Percentiles rank a stretch among this genome's conserved stretches.
Evolutionary conservation across 495 filamentous ascomycete genomes (phyloP).

Genomic region (Amniculicola lignicola): DNA sequence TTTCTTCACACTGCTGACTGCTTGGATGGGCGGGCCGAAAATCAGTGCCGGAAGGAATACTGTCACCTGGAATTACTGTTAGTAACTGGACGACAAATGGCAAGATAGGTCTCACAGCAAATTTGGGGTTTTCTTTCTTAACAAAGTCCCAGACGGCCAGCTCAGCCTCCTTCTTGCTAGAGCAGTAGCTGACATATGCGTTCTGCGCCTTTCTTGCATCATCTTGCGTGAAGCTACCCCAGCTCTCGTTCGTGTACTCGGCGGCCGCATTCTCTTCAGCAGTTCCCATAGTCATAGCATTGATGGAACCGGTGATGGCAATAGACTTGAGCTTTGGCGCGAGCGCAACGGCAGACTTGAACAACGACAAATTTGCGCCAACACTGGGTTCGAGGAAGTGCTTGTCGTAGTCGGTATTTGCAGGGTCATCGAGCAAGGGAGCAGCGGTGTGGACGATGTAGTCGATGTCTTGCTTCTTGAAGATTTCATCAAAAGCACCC

Average conservation of each 20-base stretch:
- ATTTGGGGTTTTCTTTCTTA: constrained; percentile 31
- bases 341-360: constrained; percentile 35
- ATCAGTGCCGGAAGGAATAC: constrained; percentile 34
- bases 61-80: constrained; percentile 22
- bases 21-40: constrained; percentile 37
- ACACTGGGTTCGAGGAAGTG: constrained; percentile 35
- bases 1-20: constrained; percentile 30
- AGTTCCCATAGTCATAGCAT: constrained; percentile 38
- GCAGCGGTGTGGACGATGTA: constrained; percentile 50
- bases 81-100: background rate
- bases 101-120: constrained; percentile 1
- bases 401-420: constrained; percentile 32
- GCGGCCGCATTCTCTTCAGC: constrained; percentile 31
- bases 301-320: constrained; percentile 42
- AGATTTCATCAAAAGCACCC: constrained; percentile 26
- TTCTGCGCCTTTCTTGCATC: constrained; percentile 31
- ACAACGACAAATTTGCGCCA: constrained; percentile 27
- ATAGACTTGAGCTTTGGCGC: constrained; percentile 39
- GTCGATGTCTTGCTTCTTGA: constrained; percentile 23
- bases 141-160: constrained; percentile 41
- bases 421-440: constrained; percentile 33
- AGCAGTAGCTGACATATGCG: constrained; percentile 37
- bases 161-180: constrained; percentile 42
- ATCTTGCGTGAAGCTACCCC: constrained; percentile 38
- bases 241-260: constrained; percentile 36